These are phyloP conservation scores for Leptomonas seymouri DNA, from an alignment of 208 protist species.

Conservation along the genomic window DNA sequence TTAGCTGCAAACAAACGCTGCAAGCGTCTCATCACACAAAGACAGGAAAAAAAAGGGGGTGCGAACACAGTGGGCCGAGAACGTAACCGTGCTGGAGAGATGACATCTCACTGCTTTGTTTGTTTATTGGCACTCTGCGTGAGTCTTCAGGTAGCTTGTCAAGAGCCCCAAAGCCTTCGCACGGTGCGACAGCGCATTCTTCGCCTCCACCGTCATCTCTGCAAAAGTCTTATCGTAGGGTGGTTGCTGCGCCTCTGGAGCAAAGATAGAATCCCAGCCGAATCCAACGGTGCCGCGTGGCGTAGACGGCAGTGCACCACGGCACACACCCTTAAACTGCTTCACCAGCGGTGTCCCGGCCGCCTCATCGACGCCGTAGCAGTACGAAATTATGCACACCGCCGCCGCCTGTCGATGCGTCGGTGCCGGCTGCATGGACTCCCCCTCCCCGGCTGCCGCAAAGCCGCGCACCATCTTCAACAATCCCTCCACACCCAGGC, in stretches of 20 bases:
- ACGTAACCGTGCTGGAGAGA: background rate
- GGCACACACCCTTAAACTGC: slow-evolving; percentile 77
- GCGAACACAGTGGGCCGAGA: no score
- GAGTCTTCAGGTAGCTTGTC: slow-evolving; percentile 30
- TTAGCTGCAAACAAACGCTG: no score
- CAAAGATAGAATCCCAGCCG: slow-evolving; percentile 97
- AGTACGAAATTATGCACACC: slow-evolving; percentile 69
- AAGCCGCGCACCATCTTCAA: slow-evolving; percentile 93
- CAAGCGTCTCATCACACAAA: no score
- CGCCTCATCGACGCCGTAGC: slow-evolving; percentile 24
- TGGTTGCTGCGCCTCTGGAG: slow-evolving; percentile 57
- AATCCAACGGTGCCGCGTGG: slow-evolving; percentile 81
- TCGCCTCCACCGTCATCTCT: slow-evolving; percentile 85
- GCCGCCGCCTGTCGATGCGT: slow-evolving; percentile 71
- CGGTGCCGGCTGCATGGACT: slow-evolving; percentile 20
- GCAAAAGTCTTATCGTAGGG: slow-evolving; percentile 85
- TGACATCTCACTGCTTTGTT: background rate
- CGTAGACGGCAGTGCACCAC: slow-evolving; percentile 64
- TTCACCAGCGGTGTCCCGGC: slow-evolving; percentile 27
- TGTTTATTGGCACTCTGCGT: background rate
- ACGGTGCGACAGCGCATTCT: slow-evolving; percentile 97
- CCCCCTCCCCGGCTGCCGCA: slow-evolving; percentile 23
- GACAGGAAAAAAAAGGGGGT: background rate
- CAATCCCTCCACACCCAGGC: slow-evolving; percentile 90
- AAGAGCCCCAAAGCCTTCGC: slow-evolving; percentile 66